Evolutionary conservation across 2,329 filamentous ascomycete genomes (phyloP).

Genomic region (Cladophialophora immunda): DNA sequence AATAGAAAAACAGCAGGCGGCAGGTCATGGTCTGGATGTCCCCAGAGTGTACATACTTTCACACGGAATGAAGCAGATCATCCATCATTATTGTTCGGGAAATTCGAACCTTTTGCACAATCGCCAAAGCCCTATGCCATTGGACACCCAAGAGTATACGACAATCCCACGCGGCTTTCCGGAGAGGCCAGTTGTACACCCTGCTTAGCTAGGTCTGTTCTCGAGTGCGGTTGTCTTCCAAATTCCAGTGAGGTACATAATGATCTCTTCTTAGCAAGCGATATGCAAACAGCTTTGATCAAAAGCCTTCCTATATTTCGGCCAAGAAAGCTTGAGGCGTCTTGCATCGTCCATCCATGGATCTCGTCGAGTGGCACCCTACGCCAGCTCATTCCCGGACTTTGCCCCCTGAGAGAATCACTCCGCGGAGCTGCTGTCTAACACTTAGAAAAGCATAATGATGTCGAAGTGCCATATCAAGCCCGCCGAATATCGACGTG

Average conservation of each 20-base stretch:
- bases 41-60: slow-evolving; percentile 20
- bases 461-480: no score
- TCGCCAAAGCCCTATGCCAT: background rate
- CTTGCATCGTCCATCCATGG: no score
- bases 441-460: no score
- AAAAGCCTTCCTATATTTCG: no score
- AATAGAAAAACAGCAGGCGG: slow-evolving; percentile 13
- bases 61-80: slow-evolving; percentile 19
- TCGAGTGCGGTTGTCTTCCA: background rate
- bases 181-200: background rate
- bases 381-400: no score
- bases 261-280: background rate
- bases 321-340: no score
- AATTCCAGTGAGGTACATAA: background rate
- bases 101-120: background rate
- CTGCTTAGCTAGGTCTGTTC: background rate
- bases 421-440: no score
- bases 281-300: background rate
- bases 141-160: background rate
- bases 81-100: slow-evolving; percentile 6
- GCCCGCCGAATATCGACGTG: no score
- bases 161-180: background rate
- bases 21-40: background rate
- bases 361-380: no score
- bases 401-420: no score